Conservation (phyloP, 2,329 filamentous ascomycete species). For the Colletotrichum chrysophilum region DNA sequence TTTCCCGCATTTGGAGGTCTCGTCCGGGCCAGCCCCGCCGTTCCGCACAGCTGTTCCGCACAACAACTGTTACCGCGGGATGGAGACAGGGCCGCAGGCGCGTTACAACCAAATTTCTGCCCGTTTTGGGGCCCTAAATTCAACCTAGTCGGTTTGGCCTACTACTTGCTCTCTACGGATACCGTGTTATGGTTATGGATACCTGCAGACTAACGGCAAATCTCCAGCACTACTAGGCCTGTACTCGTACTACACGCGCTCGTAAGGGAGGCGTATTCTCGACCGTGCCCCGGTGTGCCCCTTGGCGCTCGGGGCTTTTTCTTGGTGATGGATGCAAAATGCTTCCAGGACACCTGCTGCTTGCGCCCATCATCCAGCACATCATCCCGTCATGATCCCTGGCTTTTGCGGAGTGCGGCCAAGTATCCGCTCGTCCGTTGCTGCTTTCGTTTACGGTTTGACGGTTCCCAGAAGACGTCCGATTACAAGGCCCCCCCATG, state of each 20-base stretch:
- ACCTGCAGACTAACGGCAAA: background rate
- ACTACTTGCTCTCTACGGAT: background rate
- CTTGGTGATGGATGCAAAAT: background rate
- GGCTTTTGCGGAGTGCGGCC: background rate
- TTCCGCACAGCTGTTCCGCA: background rate
- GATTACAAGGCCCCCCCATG: background rate
- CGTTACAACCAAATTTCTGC: background rate
- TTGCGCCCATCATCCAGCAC: background rate
- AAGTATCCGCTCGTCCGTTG: background rate
- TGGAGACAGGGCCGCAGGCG: background rate
- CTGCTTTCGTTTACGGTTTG: background rate
- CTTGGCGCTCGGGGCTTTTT: background rate
- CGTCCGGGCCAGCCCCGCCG: background rate
- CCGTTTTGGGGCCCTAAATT: background rate
- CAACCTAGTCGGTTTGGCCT: background rate
- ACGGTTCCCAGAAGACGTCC: background rate
- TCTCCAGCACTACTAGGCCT: background rate
- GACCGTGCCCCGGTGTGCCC: background rate
- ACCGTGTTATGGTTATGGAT: background rate
- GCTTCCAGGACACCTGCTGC: background rate
- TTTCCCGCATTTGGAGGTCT: conserved; percentile 11
- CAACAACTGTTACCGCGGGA: background rate
- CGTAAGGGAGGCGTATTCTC: background rate
- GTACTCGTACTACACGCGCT: background rate
- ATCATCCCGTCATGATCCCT: background rate